These are phyloP conservation scores for Chloromonas sp. DNA, from an alignment of 163 green algal genomes.

Conservation along the genomic window DNA sequence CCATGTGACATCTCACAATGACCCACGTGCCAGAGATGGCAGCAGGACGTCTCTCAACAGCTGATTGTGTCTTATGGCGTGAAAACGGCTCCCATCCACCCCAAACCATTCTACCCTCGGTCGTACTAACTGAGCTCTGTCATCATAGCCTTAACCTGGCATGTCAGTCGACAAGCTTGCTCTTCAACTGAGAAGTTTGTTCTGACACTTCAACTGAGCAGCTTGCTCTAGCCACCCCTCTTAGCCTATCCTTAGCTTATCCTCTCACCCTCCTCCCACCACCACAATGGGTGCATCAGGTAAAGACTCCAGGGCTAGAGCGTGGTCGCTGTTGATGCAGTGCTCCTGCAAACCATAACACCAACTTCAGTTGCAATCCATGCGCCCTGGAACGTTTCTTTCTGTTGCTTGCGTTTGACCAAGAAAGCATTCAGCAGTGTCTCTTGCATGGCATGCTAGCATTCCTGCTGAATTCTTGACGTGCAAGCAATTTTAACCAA, in stretches of 20 bases:
- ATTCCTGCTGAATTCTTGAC: neutral
- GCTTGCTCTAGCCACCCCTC: neutral
- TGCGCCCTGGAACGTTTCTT: neutral
- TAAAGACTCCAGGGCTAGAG: constrained; percentile 65
- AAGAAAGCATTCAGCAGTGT: neutral
- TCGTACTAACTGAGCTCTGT: too few relatives aligned
- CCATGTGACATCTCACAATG: too few relatives aligned
- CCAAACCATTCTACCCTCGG: too few relatives aligned
- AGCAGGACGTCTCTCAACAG: too few relatives aligned
- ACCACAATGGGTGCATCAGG: constrained; percentile 45
- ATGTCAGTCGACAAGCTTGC: too few relatives aligned
- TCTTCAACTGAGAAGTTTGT: too few relatives aligned
- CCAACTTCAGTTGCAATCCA: neutral
- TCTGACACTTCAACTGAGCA: too few relatives aligned
- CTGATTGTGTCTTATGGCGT: too few relatives aligned
- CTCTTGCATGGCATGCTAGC: neutral
- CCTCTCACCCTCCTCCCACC: constrained; percentile 42
- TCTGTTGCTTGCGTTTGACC: too few relatives aligned
- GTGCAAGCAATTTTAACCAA: neutral
- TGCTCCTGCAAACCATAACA: constrained; percentile 56
- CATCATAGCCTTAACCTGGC: too few relatives aligned
- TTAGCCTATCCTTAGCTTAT: neutral
- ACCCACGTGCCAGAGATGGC: too few relatives aligned
- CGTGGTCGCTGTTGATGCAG: constrained; percentile 88
- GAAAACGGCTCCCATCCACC: too few relatives aligned